Evolutionary conservation across 1,139 yeast species (phyloP).

Genomic region (Diutina ranongensis): DNA sequence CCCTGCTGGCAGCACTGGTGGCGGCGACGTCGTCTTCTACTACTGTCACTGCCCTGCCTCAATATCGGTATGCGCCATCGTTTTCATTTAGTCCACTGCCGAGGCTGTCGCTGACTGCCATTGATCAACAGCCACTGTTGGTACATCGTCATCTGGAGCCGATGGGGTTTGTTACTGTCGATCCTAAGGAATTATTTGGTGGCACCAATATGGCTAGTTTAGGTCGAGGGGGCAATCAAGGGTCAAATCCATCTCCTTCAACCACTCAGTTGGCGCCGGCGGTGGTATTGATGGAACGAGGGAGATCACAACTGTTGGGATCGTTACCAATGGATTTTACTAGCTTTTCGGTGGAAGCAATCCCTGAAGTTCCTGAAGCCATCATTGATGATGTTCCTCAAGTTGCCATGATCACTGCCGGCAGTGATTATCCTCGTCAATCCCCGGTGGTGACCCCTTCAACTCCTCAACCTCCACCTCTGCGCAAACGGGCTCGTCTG

Average conservation of each 20-base stretch:
- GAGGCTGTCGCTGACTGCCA: not conserved
- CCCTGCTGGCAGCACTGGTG: not conserved
- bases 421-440: not conserved
- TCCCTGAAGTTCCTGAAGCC: not conserved
- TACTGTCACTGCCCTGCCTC: not conserved
- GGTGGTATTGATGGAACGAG: constrained; percentile 1
- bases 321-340: constrained; percentile 1
- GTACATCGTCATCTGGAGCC: constrained; percentile 4
- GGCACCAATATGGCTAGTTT: constrained; percentile 5
- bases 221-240: too few species aligned
- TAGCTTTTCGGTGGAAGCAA: not conserved
- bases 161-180: not conserved
- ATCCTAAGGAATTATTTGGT: constrained; percentile 4
- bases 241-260: too few species aligned
- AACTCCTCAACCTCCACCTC: not conserved
- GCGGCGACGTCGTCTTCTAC: not conserved
- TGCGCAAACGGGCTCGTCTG: constrained; percentile 5
- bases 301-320: constrained; percentile 5
- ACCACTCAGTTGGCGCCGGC: constrained; percentile 1
- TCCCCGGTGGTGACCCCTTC: not conserved
- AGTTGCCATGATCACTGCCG: not conserved
- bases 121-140: not conserved
- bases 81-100: not conserved
- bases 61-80: not conserved
- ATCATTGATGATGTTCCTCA: not conserved